Base-by-base conservation (phyloP, 2,329 filamentous ascomycete genomes). In the Calonectria pteridis region DNA sequence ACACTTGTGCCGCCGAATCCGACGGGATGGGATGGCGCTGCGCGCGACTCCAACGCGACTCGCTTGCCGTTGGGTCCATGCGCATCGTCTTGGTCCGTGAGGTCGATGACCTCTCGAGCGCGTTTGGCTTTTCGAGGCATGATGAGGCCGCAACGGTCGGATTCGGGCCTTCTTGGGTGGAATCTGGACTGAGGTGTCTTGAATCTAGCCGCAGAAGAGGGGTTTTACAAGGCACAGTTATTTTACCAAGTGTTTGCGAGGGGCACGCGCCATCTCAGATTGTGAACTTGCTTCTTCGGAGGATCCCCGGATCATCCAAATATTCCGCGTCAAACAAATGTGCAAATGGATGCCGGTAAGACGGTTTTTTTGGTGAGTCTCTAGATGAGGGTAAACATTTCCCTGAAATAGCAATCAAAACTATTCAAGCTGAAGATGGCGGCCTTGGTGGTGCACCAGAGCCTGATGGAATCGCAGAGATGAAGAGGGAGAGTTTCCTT, bases 71-170 rank as follows among this genome's bases (percentile, higher is more conserved):
- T 46, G 20, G 72, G 29, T 65, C 73, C 65, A 59, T 64, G 74
- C 43, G 73, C 79, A 69, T 84, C 80, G 53, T 86, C 86, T 2
- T 40, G 33, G 29, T 80, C 84, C 13, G 85, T 86, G 18, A 89
- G 81, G 77, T 89, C 87, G 72, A 88, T 79, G 46, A 84, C 79
- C 35, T 84, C 82, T 62, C 75, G 77, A 13, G 75, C 55, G 23
- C 88, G 85, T 79, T 89, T 89, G 20, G 33, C 62, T 16, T 51
- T 26, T 65, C 64, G 76, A 16, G 76, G 74, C 79, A 81, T 81
- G 46, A 23, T 72, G 62, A 31, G 20, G 63, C 46, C 46, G 53
- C 29, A 18, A 35, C 35, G 28, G 40, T 29, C 51, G 40, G 9
- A 29, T 18, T 50, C 33, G 40, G n/a, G n/a, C 20, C 33, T 28